A percentile compares a stretch with the other conserved stretches of the same genome.
phyloP scores from a whole-genome alignment of 108 stramenopile species.

The Skeletonema marinoi region DNA sequence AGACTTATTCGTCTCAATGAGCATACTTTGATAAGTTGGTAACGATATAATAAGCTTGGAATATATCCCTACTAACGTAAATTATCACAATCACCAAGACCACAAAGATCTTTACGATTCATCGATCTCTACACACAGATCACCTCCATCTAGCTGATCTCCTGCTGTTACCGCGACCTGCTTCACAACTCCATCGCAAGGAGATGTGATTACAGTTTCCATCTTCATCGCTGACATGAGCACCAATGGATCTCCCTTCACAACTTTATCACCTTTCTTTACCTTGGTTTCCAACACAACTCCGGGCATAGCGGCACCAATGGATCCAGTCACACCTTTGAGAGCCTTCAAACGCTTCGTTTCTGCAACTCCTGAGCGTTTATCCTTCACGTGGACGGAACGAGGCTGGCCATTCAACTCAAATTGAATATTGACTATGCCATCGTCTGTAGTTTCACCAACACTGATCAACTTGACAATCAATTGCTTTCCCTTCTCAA shows the following conservation, averaged over 20 bases:
- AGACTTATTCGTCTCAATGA: slow-evolving; percentile 80
- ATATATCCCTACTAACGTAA: neutral
- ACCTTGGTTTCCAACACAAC: slow-evolving; percentile 93
- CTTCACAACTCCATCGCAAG: slow-evolving; percentile 80
- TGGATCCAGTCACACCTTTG: slow-evolving; percentile 50
- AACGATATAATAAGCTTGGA: neutral
- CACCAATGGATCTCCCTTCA: slow-evolving; percentile 88
- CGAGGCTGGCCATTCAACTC: slow-evolving; percentile 94
- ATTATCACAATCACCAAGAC: neutral
- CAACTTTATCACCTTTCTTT: slow-evolving; percentile 84
- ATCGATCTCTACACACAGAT: slow-evolving; percentile 91
- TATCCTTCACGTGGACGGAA: slow-evolving; percentile 73
- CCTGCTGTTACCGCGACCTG: slow-evolving; percentile 82
- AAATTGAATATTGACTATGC: slow-evolving; percentile 86
- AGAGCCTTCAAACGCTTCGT: slow-evolving; percentile 64
- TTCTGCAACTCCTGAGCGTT: slow-evolving; percentile 36
- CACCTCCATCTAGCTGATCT: slow-evolving; percentile 87
- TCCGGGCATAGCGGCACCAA: slow-evolving; percentile 96
- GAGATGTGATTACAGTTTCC: slow-evolving; percentile 92
- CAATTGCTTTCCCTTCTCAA: slow-evolving; percentile 87
- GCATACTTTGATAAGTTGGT: slow-evolving; percentile 85
- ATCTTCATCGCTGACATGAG: slow-evolving; percentile 97
- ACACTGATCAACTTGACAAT: slow-evolving; percentile 79
- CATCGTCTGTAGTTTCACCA: slow-evolving; percentile 69
- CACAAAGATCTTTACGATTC: slow-evolving; percentile 20